phyloP scores from a whole-genome alignment of 768 basidiomycete genomes.

The Collybia sp. region DNA sequence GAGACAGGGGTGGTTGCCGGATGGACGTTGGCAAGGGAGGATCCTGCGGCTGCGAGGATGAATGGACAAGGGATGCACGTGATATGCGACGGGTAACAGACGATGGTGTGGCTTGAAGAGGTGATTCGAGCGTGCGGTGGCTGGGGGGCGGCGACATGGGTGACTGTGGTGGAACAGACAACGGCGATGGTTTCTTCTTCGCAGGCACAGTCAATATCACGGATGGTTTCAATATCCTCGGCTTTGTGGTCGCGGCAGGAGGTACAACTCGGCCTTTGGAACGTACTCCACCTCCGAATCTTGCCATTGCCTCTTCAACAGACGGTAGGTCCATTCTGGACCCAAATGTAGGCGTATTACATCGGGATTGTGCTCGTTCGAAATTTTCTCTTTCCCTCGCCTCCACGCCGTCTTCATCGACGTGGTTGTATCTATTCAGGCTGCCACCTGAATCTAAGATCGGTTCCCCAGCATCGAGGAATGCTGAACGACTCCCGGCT shows the following conservation, averaged over 20 bases:
- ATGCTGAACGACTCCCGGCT: constrained; percentile 16
- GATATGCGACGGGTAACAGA: constrained; percentile 12
- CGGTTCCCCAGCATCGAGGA: constrained; percentile 12
- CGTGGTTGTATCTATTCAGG: neutral
- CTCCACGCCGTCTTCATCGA: constrained; percentile 5
- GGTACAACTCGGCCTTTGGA: neutral
- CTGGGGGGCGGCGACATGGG: constrained; percentile 12
- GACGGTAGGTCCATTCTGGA: constrained; percentile 44
- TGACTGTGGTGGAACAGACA: constrained; percentile 16
- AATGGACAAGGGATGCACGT: constrained; percentile 15
- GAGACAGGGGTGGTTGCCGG: constrained; percentile 15
- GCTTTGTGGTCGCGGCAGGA: neutral
- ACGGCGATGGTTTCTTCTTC: constrained; percentile 30
- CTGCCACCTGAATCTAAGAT: constrained; percentile 5
- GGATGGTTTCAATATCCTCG: constrained; percentile 17
- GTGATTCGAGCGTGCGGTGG: neutral
- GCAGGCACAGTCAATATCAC: constrained; percentile 12
- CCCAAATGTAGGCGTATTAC: constrained; percentile 60
- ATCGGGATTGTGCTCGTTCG: constrained; percentile 45
- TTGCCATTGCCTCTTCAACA: constrained; percentile 36
- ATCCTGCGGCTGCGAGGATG: constrained; percentile 9
- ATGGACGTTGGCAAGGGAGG: constrained; percentile 9
- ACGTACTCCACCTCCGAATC: constrained; percentile 26
- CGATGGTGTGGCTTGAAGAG: constrained; percentile 2
- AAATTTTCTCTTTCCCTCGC: constrained; percentile 28